Percentiles rank a stretch among this genome's conserved stretches.
These are phyloP conservation scores for Aphanomyces astaci DNA, from an alignment of 352 stramenopile species.

Conservation along the genomic window DNA sequence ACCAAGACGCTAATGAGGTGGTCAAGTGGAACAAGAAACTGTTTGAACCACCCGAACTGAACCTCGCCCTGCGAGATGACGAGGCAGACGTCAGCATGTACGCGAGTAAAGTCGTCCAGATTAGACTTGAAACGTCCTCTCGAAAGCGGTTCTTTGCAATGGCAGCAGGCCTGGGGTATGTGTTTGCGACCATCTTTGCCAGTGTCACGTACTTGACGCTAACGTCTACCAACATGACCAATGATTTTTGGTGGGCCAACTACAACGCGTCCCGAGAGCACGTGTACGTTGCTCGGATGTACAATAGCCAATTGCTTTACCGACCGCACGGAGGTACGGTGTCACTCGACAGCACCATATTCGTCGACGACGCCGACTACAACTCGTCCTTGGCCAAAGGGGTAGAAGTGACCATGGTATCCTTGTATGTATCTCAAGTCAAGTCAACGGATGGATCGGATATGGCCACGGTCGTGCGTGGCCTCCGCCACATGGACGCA, in stretches of 20 bases:
- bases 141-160: not conserved
- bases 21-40: conserved; percentile 4
- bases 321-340: not conserved
- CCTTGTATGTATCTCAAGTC: not conserved
- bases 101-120: no score
- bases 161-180: not conserved
- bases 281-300: not conserved
- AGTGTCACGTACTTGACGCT: conserved; percentile 11
- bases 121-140: no score
- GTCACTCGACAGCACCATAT: not conserved
- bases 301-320: not conserved
- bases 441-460: not conserved
- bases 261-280: conserved; percentile 7
- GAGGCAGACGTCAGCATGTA: no score
- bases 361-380: not conserved
- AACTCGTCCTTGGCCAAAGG: not conserved
- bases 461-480: not conserved
- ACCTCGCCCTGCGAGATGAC: no score
- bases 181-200: conserved; percentile 1
- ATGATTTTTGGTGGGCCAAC: conserved; percentile 24
- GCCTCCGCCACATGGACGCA: not conserved
- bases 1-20: not conserved
- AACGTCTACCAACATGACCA: conserved; percentile 8
- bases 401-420: not conserved
- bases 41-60: not conserved